Evolutionary conservation across 2,329 filamentous ascomycete species (phyloP).

Genomic region (Fusarium sp.): DNA sequence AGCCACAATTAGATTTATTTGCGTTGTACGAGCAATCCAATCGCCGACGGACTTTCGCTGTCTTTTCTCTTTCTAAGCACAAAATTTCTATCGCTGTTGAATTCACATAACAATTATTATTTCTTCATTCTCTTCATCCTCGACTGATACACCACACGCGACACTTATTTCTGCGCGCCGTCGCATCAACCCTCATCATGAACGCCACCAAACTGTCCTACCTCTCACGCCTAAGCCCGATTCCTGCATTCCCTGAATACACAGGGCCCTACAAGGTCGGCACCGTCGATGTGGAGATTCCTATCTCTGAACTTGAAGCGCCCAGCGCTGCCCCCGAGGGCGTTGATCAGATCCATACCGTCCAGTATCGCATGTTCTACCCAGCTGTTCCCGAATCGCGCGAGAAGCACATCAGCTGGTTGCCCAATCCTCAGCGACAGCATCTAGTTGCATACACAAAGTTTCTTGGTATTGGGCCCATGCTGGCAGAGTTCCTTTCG

Average conservation of each 20-base stretch:
- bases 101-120: background rate
- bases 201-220: slow-evolving; percentile 54
- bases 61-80: background rate
- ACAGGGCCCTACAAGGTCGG: slow-evolving; percentile 76
- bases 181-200: slow-evolving; percentile 16
- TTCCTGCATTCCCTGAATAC: slow-evolving; percentile 78
- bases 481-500: slow-evolving; percentile 68
- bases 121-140: background rate
- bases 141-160: background rate
- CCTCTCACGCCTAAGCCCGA: slow-evolving; percentile 68
- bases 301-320: slow-evolving; percentile 66
- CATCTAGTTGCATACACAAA: slow-evolving; percentile 79
- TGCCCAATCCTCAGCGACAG: slow-evolving; percentile 78
- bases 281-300: slow-evolving; percentile 81
- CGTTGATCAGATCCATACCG: slow-evolving; percentile 70
- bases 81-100: background rate
- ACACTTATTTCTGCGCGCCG: background rate
- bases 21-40: background rate
- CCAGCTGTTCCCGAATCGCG: slow-evolving; percentile 66
- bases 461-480: slow-evolving; percentile 74
- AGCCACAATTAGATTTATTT: slow-evolving; percentile 2
- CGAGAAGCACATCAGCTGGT: slow-evolving; percentile 75
- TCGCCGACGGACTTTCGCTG: background rate
- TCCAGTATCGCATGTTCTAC: slow-evolving; percentile 86
- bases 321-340: slow-evolving; percentile 64